Base-by-base conservation (phyloP, 345 rosid species). In the Litchi chinensis region DNA sequence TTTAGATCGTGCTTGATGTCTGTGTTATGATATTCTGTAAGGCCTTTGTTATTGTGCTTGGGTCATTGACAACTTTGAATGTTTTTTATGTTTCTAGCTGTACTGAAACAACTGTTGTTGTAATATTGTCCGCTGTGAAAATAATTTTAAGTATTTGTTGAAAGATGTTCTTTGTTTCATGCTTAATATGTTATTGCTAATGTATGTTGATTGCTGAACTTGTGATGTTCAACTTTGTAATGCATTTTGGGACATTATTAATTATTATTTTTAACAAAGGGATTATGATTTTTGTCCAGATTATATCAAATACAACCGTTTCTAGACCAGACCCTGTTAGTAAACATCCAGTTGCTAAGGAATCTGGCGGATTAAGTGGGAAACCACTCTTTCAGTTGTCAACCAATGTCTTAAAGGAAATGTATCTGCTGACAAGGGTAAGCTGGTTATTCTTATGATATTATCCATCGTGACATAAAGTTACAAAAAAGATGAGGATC, bases 381-480 rank as follows among this genome's bases (percentile, higher is more conserved):
- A 90, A 90, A 76, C 99, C 97, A 78, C 93, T 96, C 50, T 91
- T 92, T 73, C 13, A 85, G 81, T 86, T 91, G 71, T 94, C 99
- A 65, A 94, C 91, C 48, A 86, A 87, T 76, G 82, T 93, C 89
- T 89, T 96, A 68, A 91, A 83, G 84, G 99, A 93, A 84, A 94
- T 94, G 98, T 96, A 91, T 76, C 85, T 89, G 74, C 80, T 96
- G 84, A 96, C 99, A 57, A 89, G 97, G 91, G 99, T 93, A 94
- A 85, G 90, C 71, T 79, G 73, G 57, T 50, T 78, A 41, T 82
- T 78, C 54, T 50, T 73, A 5, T 77, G 41, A 11, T 76, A 13
- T 70, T 70, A 26, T 48, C 37, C 40, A 10, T 21, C 46, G 68
- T 65, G 39, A 46, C 19, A n/a, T 44, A 22, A 46, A 44, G 13